Evolutionary conservation across 306 rosid genomes (phyloP).

Genomic region (Albizia julibrissin): DNA sequence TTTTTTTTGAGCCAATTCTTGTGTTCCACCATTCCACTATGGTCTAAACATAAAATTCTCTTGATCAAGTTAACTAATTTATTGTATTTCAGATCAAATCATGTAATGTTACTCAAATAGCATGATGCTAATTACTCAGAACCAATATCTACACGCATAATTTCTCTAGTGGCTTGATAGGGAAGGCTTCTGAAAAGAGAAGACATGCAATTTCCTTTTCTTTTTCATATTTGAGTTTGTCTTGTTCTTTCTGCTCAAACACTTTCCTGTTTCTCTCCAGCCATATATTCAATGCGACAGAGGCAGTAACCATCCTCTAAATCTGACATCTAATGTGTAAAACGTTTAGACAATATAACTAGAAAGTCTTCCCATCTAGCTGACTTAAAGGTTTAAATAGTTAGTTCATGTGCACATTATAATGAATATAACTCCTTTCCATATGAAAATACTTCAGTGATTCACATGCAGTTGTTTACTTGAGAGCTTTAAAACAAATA

Average conservation of each 20-base stretch:
- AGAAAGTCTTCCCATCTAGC: neutral
- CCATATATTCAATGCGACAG: neutral
- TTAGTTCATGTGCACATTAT: neutral
- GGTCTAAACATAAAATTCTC: neutral
- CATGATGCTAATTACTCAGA: neutral
- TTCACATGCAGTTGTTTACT: slow-evolving; percentile 15
- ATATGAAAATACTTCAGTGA: neutral
- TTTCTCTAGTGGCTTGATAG: neutral
- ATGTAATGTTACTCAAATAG: neutral
- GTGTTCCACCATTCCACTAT: neutral
- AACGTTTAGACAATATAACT: neutral
- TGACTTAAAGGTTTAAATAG: neutral
- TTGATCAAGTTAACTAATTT: neutral
- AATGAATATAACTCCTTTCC: neutral
- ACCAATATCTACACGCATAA: neutral
- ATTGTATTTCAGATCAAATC: neutral
- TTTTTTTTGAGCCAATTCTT: neutral
- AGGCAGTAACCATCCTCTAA: neutral
- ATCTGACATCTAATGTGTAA: neutral
- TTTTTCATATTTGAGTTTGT: neutral
- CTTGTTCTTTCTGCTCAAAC: neutral
- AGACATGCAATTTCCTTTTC: neutral
- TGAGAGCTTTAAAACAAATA: neutral
- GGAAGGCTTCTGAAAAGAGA: neutral
- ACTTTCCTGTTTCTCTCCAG: neutral